phyloP scores from a whole-genome alignment of 331 rosid species.

The Arachis monticola region DNA sequence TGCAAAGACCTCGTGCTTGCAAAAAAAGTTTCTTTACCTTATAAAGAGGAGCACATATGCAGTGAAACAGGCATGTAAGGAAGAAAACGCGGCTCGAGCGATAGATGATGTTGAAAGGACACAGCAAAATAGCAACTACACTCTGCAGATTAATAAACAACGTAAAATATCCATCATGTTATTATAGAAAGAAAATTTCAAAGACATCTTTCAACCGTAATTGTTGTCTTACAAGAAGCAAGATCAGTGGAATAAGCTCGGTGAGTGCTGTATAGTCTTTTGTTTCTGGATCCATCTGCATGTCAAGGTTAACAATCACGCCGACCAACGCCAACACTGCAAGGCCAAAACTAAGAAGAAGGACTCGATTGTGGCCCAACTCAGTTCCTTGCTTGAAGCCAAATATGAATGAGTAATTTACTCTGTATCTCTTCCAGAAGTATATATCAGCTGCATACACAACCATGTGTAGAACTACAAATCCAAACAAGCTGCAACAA shows the following conservation, averaged over 20 bases:
- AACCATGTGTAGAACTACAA: slow-evolving; percentile 65
- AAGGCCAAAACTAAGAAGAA: slow-evolving; percentile 53
- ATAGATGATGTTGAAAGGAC: slow-evolving; percentile 62
- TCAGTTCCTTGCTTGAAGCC: slow-evolving; percentile 76
- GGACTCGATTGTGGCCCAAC: slow-evolving; percentile 54
- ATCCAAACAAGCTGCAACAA: slow-evolving; percentile 65
- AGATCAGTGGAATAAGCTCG: slow-evolving; percentile 66
- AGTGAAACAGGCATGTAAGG: slow-evolving; percentile 53
- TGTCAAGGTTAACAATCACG: slow-evolving; percentile 72
- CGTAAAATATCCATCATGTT: neutral
- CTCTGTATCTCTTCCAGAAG: slow-evolving; percentile 64
- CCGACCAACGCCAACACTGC: slow-evolving; percentile 55
- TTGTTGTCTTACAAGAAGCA: slow-evolving; percentile 55
- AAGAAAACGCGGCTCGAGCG: slow-evolving; percentile 63
- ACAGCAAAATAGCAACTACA: slow-evolving; percentile 43
- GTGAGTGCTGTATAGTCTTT: slow-evolving; percentile 52
- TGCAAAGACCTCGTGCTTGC: neutral
- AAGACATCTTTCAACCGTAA: neutral
- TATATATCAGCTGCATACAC: slow-evolving; percentile 66
- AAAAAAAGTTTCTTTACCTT: slow-evolving; percentile 44
- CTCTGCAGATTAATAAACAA: slow-evolving; percentile 47
- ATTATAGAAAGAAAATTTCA: neutral
- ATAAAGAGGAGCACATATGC: slow-evolving; percentile 64
- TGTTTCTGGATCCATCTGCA: slow-evolving; percentile 69
- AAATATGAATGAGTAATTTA: slow-evolving; percentile 74